Base-by-base conservation (phyloP, 1,139 yeast genomes). In the Diutina neorugosa region DNA sequence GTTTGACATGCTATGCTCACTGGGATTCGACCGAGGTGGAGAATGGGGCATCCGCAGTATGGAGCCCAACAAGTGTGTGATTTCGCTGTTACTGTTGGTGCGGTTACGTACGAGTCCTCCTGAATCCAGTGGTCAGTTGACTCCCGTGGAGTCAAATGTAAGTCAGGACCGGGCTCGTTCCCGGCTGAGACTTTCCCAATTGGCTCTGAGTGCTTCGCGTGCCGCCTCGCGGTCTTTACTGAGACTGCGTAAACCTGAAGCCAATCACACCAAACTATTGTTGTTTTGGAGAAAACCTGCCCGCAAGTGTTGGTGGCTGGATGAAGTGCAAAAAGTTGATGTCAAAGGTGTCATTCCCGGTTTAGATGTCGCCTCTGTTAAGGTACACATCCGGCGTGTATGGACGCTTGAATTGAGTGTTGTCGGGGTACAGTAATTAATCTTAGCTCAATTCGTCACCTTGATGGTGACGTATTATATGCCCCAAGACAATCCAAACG, bases 271-370 rank as follows among this genome's bases (percentile, higher is more conserved):
- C 41, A 93, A 94, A 65, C 76, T 94, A 54, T 74, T 94, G 44
- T 73, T 94, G 55, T 94, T 94, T 65, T 94, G 98, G 98, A 78
- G 96, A 58, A 93, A 93, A 64, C 99, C 99, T 0, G 99, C 99
- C 1, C 78, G 98, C 63, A 94, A 94, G 65, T 94, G 99, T 69
- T 94, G 99, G 99, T 94, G 99, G 99, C 85, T 87, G 12, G 86
- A 85, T 61, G 81, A 81, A 51, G 70, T 74, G 51, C 71, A 82
- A 20, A 78, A 76, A 6, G 71, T 89, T 37, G 55, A 58, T 19
- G 62, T 59, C 18, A 55, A 52, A 52, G 41, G 52, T 20, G 51
- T 54, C 44, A 54, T 44, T 31, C 37, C 52, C 16, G 27, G 53
- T 19, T 60, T 58, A 14, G 62, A 60, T 3, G 54, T 55, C n/a